These are phyloP conservation scores for Austroboletus olivaceoglutinosus DNA, from an alignment of 1,284 basidiomycete genomes.

Conservation along the genomic window DNA sequence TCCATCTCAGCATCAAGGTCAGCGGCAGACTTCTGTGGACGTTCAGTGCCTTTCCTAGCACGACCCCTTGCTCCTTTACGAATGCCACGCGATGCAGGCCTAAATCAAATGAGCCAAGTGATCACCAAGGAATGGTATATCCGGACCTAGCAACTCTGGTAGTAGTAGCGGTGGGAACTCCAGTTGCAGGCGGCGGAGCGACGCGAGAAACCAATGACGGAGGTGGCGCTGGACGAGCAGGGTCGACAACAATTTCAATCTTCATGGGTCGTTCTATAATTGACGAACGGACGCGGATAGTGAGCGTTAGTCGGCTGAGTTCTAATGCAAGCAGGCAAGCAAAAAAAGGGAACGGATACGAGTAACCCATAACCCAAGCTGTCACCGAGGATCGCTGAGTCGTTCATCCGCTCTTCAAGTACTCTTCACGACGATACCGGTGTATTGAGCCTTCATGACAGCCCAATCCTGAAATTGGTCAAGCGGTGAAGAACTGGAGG, in stretches of 20 bases:
- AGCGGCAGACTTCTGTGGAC: slow-evolving; percentile 64
- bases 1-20: slow-evolving; percentile 85
- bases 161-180: slow-evolving; percentile 24
- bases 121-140: slow-evolving; percentile 1
- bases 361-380: slow-evolving; percentile 34
- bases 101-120: slow-evolving; percentile 9
- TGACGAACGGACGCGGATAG: slow-evolving; percentile 38
- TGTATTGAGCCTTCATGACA: slow-evolving; percentile 28
- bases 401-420: slow-evolving; percentile 42
- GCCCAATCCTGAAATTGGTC: slow-evolving; percentile 36
- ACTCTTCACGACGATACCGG: slow-evolving; percentile 21
- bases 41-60: slow-evolving; percentile 64
- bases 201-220: slow-evolving; percentile 68
- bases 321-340: slow-evolving; percentile 45
- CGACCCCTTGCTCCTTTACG: slow-evolving; percentile 49
- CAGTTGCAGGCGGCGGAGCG: slow-evolving; percentile 51
- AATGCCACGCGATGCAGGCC: slow-evolving; percentile 43
- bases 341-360: slow-evolving; percentile 39
- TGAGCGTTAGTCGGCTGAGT: slow-evolving; percentile 63
- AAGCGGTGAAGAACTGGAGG: slow-evolving; percentile 34
- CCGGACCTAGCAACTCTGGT: slow-evolving; percentile 46
- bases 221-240: slow-evolving; percentile 63
- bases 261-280: slow-evolving; percentile 92
- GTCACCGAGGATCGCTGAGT: slow-evolving; percentile 41
- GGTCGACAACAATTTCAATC: slow-evolving; percentile 96